Percentiles rank a stretch among this genome's conserved stretches.
Evolutionary conservation across 1,139 yeast genomes (phyloP).

Genomic region (Magnusiomyces sp.): DNA sequence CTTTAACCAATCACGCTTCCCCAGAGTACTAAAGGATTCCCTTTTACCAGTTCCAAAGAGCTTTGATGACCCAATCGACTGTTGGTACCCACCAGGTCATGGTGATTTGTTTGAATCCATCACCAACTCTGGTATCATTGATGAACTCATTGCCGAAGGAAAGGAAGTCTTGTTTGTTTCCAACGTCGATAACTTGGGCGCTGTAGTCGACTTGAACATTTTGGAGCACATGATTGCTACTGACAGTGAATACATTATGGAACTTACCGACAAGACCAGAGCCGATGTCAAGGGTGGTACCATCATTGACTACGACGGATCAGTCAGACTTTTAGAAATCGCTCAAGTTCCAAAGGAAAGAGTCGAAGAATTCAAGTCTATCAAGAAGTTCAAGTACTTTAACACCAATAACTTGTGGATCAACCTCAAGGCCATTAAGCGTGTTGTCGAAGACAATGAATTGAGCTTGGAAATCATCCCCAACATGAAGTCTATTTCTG

Average conservation of each 20-base stretch:
- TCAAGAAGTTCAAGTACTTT: constrained; percentile 95
- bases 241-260: constrained; percentile 93
- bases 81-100: constrained; percentile 99
- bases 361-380: constrained; percentile 95
- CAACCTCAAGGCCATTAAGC: constrained; percentile 86
- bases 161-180: constrained; percentile 93
- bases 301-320: constrained; percentile 89
- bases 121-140: constrained; percentile 86
- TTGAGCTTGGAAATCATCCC: constrained; percentile 93
- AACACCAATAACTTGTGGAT: constrained; percentile 98
- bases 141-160: constrained; percentile 82
- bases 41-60: constrained; percentile 85
- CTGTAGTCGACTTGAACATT: constrained; percentile 89
- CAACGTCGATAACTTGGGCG: constrained; percentile 97
- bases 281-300: constrained; percentile 99
- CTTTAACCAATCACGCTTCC: constrained; percentile 94
- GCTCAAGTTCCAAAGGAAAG: constrained; percentile 99
- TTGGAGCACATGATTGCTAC: constrained; percentile 89
- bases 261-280: constrained; percentile 94
- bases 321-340: constrained; percentile 88
- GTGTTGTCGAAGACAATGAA: constrained; percentile 76
- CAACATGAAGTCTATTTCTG: constrained; percentile 72
- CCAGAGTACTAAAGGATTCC: constrained; percentile 91
- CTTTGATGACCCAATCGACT: constrained; percentile 64
- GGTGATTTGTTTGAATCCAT: constrained; percentile 94